These are phyloP conservation scores for Scedosporium aurantiacum DNA, from an alignment of 2,329 filamentous ascomycete genomes.

Conservation along the genomic window DNA sequence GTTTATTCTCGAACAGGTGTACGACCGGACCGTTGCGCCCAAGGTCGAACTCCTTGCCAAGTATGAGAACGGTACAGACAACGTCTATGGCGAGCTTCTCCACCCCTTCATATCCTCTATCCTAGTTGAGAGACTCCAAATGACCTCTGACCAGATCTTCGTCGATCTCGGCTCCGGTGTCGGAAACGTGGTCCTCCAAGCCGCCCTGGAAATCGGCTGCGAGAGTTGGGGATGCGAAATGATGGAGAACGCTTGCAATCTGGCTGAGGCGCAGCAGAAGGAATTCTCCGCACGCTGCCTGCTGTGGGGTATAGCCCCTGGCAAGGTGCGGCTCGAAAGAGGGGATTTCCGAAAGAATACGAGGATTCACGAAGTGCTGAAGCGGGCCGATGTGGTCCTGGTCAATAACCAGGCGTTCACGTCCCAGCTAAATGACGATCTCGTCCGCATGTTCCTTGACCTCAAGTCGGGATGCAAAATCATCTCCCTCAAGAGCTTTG, in stretches of 20 bases:
- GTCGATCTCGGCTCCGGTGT: conserved; percentile 93
- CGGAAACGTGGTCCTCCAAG: conserved; percentile 89
- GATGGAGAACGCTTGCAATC: conserved; percentile 79
- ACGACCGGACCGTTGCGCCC: conserved; percentile 84
- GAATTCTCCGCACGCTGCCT: conserved; percentile 80
- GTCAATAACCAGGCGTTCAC: conserved; percentile 98
- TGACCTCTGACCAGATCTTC: conserved; percentile 78
- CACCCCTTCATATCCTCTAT: conserved; percentile 76
- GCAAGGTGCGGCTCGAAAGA: conserved; percentile 65
- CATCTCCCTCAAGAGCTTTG: conserved; percentile 86
- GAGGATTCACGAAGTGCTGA: conserved; percentile 60
- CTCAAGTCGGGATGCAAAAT: conserved; percentile 84
- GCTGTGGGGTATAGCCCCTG: conserved; percentile 78
- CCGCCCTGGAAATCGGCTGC: conserved; percentile 84
- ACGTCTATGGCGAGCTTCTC: conserved; percentile 88
- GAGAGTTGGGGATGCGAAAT: conserved; percentile 95
- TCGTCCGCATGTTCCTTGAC: conserved; percentile 86
- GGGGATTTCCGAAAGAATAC: conserved; percentile 74
- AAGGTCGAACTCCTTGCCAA: conserved; percentile 72
- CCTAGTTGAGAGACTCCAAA: conserved; percentile 60
- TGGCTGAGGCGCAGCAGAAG: conserved; percentile 67
- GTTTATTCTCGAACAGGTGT: conserved; percentile 77
- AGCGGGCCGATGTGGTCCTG: conserved; percentile 84
- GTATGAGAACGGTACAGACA: conserved; percentile 84
- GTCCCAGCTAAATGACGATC: conserved; percentile 69